phyloP scores from a whole-genome alignment of 139 green algal species.

The Chlamydomonas eustigma region DNA sequence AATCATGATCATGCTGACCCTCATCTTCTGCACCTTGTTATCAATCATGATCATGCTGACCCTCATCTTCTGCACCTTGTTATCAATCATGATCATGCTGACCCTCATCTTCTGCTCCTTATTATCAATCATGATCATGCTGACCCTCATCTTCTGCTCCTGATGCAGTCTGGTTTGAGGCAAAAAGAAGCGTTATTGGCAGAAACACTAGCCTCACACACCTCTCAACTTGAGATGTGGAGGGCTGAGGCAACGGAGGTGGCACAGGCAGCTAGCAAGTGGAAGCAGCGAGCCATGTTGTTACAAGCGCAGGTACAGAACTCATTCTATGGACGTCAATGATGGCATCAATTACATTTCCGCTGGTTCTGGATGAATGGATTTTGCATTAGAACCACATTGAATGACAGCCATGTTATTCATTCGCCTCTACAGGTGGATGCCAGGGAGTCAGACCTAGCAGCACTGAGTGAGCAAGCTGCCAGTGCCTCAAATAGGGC shows the following conservation, averaged over 20 bases:
- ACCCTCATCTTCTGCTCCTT: too few relatives aligned
- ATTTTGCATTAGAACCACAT: too few relatives aligned
- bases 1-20: too few relatives aligned
- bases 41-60: too few relatives aligned
- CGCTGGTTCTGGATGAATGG: not conserved
- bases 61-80: too few relatives aligned
- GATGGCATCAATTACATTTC: too few relatives aligned
- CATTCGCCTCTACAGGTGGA: not conserved
- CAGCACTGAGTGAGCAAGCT: not conserved
- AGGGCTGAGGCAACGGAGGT: conserved; percentile 38
- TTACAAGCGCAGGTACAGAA: conserved; percentile 30
- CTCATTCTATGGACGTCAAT: too few relatives aligned
- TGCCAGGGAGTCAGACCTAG: not conserved
- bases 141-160: too few relatives aligned
- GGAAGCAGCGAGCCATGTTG: conserved; percentile 36
- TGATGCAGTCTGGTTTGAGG: conserved; percentile 11
- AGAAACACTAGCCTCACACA: conserved; percentile 22
- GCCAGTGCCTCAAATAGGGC: not conserved
- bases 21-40: too few relatives aligned
- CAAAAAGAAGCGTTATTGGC: conserved; percentile 26
- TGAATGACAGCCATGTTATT: too few relatives aligned
- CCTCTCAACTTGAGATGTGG: conserved; percentile 37
- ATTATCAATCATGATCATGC: too few relatives aligned
- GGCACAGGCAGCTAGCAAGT: conserved; percentile 33
- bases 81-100: too few relatives aligned